phyloP scores from a whole-genome alignment of 495 filamentous ascomycete species.

The Pseudomonodictys pantanalensis region DNA sequence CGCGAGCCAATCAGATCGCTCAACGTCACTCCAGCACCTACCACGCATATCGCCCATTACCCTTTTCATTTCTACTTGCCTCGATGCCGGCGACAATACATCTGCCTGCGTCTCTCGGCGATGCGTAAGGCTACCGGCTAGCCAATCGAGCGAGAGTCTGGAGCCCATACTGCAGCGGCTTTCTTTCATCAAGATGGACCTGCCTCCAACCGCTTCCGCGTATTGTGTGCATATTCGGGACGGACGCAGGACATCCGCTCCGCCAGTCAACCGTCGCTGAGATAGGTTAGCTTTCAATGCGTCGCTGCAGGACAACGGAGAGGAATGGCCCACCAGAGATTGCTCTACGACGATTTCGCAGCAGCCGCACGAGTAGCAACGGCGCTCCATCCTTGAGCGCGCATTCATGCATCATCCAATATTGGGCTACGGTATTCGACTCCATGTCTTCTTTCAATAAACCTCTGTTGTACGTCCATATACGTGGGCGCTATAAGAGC shows the following conservation, averaged over 20 bases:
- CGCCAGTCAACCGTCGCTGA: neutral
- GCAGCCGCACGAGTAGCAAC: too few relatives aligned
- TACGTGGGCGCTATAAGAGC: neutral
- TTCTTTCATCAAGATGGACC: neutral
- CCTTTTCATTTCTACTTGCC: constrained; percentile 24
- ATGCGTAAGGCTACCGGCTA: neutral
- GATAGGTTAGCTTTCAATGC: neutral
- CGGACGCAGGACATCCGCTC: neutral
- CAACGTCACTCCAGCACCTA: constrained; percentile 10
- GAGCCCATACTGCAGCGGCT: neutral
- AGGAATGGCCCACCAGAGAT: too few relatives aligned
- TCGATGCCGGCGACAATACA: constrained; percentile 10
- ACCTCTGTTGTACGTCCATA: neutral
- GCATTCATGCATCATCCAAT: neutral
- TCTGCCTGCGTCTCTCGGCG: neutral
- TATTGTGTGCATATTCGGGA: neutral
- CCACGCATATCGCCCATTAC: constrained; percentile 5
- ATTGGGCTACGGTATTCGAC: neutral
- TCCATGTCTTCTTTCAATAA: too few relatives aligned
- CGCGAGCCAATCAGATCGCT: constrained; percentile 19
- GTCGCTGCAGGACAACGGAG: neutral
- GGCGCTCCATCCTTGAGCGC: too few relatives aligned
- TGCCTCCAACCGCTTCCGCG: neutral
- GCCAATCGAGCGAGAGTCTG: neutral
- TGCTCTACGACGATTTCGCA: too few relatives aligned